Percentiles rank a stretch among this genome's conserved stretches.
Evolutionary conservation across 192 early-diverging fungal genomes (phyloP).

Genomic region (Podila minutissima): DNA sequence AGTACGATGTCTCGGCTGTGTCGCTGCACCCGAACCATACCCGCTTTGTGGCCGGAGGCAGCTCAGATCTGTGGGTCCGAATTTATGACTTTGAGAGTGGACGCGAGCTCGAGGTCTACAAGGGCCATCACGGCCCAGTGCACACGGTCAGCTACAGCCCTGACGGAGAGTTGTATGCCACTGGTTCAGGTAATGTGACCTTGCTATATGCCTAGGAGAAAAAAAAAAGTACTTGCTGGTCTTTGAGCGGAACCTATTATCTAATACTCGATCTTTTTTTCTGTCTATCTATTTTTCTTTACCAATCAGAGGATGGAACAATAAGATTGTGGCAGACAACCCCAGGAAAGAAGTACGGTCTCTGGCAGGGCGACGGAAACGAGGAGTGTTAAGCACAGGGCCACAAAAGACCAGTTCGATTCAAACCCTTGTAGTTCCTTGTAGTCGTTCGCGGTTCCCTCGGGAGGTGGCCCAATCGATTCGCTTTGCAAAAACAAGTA

Average conservation of each 20-base stretch:
- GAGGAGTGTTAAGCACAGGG: slow-evolving; percentile 36
- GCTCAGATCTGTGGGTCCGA: slow-evolving; percentile 84
- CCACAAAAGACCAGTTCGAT: background rate
- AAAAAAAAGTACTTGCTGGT: too few relatives aligned
- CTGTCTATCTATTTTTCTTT: background rate
- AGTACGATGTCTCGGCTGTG: slow-evolving; percentile 80
- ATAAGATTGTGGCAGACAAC: slow-evolving; percentile 91
- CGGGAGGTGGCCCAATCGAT: too few relatives aligned
- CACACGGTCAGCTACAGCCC: slow-evolving; percentile 92
- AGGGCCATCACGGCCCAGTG: slow-evolving; percentile 92
- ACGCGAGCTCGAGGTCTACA: slow-evolving; percentile 82
- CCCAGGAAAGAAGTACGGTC: slow-evolving; percentile 82
- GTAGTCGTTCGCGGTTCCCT: too few relatives aligned
- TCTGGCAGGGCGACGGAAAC: slow-evolving; percentile 75
- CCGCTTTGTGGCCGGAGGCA: slow-evolving; percentile 84
- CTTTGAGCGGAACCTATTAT: background rate
- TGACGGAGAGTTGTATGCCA: slow-evolving; percentile 91
- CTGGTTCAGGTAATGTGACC: slow-evolving; percentile 67
- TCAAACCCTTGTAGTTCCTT: background rate
- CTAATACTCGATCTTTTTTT: background rate
- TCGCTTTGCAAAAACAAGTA: too few relatives aligned
- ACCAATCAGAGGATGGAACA: slow-evolving; percentile 81
- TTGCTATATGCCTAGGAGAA: too few relatives aligned
- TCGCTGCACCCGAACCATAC: slow-evolving; percentile 84
- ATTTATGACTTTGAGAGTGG: slow-evolving; percentile 85